A percentile compares a stretch with the other conserved stretches of the same genome.
These are phyloP conservation scores for Metarhizium robertsii DNA, from an alignment of 2,329 filamentous ascomycete species.

Conservation along the genomic window DNA sequence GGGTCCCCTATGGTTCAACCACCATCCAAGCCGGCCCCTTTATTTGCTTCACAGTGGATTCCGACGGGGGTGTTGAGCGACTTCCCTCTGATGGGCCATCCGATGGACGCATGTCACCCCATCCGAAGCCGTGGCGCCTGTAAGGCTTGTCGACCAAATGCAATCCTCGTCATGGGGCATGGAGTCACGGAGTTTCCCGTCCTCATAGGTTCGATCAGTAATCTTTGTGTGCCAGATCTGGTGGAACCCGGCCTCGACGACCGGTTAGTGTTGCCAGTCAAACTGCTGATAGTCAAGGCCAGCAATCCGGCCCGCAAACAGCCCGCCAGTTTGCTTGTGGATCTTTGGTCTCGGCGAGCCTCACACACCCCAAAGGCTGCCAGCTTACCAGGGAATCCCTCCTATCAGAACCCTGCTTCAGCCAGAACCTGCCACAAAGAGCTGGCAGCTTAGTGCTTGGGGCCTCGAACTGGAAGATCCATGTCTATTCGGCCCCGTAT, in stretches of 20 bases:
- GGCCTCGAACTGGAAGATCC: no score
- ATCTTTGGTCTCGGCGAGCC: neutral
- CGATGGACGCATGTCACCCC: neutral
- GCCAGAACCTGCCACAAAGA: neutral
- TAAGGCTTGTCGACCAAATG: neutral
- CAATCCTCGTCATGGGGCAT: neutral
- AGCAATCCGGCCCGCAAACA: neutral
- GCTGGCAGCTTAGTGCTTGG: neutral
- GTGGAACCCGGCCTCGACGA: slow-evolving; percentile 3
- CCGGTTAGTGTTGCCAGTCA: no score
- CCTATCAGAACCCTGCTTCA: neutral
- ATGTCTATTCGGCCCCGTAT: no score
- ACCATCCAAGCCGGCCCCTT: neutral
- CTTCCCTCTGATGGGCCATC: neutral
- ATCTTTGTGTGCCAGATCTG: slow-evolving; percentile 6
- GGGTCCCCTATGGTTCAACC: neutral
- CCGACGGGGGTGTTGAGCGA: neutral
- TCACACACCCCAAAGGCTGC: neutral
- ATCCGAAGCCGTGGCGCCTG: neutral
- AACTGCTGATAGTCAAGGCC: no score
- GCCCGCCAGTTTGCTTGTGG: neutral
- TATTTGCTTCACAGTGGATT: slow-evolving; percentile 1
- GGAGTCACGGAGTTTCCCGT: slow-evolving; percentile 2
- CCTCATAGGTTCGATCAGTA: slow-evolving; percentile 3
- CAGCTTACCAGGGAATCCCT: neutral